A percentile compares a stretch with the other conserved stretches of the same genome.
Conservation (phyloP, 1,284 basidiomycete species). For the Ceratobasidium sp. region DNA sequence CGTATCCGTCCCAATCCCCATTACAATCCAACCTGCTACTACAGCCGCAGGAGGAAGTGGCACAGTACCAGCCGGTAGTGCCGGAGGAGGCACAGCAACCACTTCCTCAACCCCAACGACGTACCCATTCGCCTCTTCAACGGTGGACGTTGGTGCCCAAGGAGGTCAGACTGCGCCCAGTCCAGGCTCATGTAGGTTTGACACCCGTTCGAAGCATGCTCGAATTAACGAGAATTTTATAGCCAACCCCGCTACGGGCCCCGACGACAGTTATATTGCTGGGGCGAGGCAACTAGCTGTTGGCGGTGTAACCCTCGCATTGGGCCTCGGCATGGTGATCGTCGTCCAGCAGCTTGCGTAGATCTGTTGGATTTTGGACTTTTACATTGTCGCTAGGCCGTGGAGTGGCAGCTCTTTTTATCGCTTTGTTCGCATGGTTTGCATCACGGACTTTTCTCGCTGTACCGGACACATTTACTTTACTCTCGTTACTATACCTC, state of each 20-base stretch:
- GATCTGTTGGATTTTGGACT: background rate
- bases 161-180: constrained; percentile 21
- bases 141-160: constrained; percentile 6
- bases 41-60: constrained; percentile 8
- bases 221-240: background rate
- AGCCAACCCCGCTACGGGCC: constrained; percentile 16
- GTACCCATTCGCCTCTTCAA: constrained; percentile 5
- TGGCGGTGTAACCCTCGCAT: constrained; percentile 15
- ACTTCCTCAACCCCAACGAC: constrained; percentile 26
- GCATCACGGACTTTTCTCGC: constrained; percentile 19
- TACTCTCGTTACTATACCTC: constrained; percentile 14
- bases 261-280: constrained; percentile 31
- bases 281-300: constrained; percentile 19
- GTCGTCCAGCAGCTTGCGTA: constrained; percentile 16
- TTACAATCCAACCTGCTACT: constrained; percentile 2
- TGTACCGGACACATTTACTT: constrained; percentile 20
- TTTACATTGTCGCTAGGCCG: background rate
- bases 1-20: constrained; percentile 26
- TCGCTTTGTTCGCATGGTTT: constrained; percentile 27
- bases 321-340: constrained; percentile 23
- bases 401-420: background rate
- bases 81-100: background rate
- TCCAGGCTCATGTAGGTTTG: constrained; percentile 14
- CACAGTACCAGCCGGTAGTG: background rate
- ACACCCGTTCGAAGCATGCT: background rate